Conservation (phyloP, 2,329 filamentous ascomycete species). For the Cladosporium cucumerinum region DNA sequence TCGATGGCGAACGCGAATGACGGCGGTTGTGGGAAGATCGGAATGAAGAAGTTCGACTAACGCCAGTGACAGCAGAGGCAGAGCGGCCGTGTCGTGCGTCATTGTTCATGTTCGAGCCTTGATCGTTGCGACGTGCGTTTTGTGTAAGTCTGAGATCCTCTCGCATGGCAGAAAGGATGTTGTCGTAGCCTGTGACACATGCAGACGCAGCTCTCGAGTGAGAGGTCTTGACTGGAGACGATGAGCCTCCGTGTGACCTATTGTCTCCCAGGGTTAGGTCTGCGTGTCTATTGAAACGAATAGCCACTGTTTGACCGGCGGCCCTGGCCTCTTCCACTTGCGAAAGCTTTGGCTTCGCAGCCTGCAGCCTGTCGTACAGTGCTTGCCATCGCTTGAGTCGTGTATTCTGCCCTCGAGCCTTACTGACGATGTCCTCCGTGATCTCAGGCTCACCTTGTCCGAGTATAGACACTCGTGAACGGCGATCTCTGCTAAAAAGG, state of each 20-base stretch:
- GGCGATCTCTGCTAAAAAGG: neutral
- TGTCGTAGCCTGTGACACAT: slow-evolving; percentile 30
- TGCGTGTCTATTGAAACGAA: slow-evolving; percentile 31
- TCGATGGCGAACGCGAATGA: slow-evolving; percentile 22
- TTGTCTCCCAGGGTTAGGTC: slow-evolving; percentile 29
- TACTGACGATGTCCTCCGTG: slow-evolving; percentile 66
- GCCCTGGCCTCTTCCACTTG: slow-evolving; percentile 15
- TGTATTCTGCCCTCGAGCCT: slow-evolving; percentile 63
- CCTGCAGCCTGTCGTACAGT: slow-evolving; percentile 51
- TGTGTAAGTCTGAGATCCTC: slow-evolving; percentile 29
- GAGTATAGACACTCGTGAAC: neutral
- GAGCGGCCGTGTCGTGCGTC: slow-evolving; percentile 7
- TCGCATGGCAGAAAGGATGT: slow-evolving; percentile 35
- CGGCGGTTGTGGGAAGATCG: slow-evolving; percentile 16
- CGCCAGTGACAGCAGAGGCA: slow-evolving; percentile 5
- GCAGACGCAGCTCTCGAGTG: slow-evolving; percentile 5
- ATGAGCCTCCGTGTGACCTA: slow-evolving; percentile 7
- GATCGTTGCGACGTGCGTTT: slow-evolving; percentile 14
- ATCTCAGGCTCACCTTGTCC: slow-evolving; percentile 45
- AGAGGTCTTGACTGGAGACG: slow-evolving; percentile 1
- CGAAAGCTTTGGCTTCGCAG: slow-evolving; percentile 17
- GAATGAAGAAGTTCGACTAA: neutral
- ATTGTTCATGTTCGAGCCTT: neutral
- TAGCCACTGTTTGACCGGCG: slow-evolving; percentile 9
- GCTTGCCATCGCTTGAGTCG: slow-evolving; percentile 70